Evolutionary conservation across 2,329 filamentous ascomycete genomes (phyloP).

Genomic region (Fusarium graminum): DNA sequence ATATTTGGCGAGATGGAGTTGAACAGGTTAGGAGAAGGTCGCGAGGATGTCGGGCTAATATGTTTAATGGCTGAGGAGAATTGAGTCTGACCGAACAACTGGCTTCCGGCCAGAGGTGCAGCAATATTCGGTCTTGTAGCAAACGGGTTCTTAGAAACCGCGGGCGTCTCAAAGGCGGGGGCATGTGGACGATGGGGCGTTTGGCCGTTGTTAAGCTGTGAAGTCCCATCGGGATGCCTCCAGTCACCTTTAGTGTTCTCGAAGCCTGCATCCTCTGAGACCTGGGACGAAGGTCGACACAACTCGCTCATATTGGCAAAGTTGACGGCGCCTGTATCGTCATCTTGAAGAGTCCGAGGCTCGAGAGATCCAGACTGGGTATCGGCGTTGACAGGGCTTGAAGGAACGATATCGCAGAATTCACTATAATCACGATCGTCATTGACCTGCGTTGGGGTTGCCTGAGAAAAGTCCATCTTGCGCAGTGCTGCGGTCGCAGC

Average conservation of each 20-base stretch:
- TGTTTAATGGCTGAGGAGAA: conserved; percentile 64
- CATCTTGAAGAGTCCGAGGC: conserved; percentile 57
- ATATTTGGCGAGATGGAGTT: conserved; percentile 62
- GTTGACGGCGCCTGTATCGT: conserved; percentile 65
- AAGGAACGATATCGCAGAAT: conserved; percentile 53
- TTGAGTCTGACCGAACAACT: conserved; percentile 69
- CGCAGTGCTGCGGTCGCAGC: conserved; percentile 36
- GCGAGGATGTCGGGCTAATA: conserved; percentile 68
- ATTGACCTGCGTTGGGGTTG: conserved; percentile 69
- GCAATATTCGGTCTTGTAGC: conserved; percentile 52
- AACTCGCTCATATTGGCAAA: conserved; percentile 57
- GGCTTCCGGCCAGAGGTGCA: conserved; percentile 58
- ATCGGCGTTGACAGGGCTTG: conserved; percentile 46
- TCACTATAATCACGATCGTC: conserved; percentile 68
- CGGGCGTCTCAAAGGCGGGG: conserved; percentile 63
- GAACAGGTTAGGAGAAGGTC: conserved; percentile 66
- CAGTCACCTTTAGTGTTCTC: conserved; percentile 57
- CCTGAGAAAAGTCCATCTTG: conserved; percentile 63
- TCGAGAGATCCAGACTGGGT: conserved; percentile 51
- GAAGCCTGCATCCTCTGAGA: conserved; percentile 58
- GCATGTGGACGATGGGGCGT: conserved; percentile 52
- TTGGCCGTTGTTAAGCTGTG: conserved; percentile 51
- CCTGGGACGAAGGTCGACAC: conserved; percentile 56
- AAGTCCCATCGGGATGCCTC: conserved; percentile 54
- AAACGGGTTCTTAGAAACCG: conserved; percentile 63